Evolutionary conservation across 192 early-diverging fungal genomes (phyloP), one percentile per base, ranked within the genome.

Genomic region (Geranomyces variabilis): DNA sequence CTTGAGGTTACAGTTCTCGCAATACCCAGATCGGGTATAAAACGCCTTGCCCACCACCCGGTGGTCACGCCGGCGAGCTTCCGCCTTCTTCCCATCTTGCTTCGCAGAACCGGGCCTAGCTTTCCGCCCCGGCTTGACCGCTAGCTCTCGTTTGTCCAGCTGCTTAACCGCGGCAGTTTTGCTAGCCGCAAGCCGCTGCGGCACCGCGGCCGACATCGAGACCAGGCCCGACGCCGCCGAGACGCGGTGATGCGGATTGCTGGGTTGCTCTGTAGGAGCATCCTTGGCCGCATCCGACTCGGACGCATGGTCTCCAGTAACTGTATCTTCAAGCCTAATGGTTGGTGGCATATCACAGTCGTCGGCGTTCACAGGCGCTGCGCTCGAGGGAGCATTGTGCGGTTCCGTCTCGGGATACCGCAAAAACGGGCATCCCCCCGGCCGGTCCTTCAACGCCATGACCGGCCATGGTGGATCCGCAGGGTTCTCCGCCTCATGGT

Each of bases 1-100:
- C 46, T 72, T 77, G 15, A 66, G 61, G 43, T 72, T 72, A 47
- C 75, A 77, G 47, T 77, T 77, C 47, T 77, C 75, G 48, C 75
- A 77, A 34, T 60, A 72, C 13, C 75, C 75, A 15, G 69, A 44
- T 24, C 75, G 62, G 6, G 19, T 58, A 36, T 77, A 77, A 34
- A 77, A 77, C 6, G 64, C 55, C 30, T 71, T 77, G 9, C 69
- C 75, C n/a, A 47, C 44, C 26, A 71, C 24, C 57, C 55, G 53
- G 49, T 56, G n/a, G 5, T 47, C 43, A 13, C 59, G 29, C 1
- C 44, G 41, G 1, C 0, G 21, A n/a, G 10, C 7, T 3, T 53
- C 24, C n/a, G 51, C 7, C 24, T 53, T 53, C 24, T 69, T 3
- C 29, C 46, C 34, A 8, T 24, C 21, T 31, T 34, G 19, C 22